Percentiles rank a stretch among this genome's conserved stretches.
Evolutionary conservation across 768 basidiomycete species (phyloP).

Genomic region (Boletus reticulatus): DNA sequence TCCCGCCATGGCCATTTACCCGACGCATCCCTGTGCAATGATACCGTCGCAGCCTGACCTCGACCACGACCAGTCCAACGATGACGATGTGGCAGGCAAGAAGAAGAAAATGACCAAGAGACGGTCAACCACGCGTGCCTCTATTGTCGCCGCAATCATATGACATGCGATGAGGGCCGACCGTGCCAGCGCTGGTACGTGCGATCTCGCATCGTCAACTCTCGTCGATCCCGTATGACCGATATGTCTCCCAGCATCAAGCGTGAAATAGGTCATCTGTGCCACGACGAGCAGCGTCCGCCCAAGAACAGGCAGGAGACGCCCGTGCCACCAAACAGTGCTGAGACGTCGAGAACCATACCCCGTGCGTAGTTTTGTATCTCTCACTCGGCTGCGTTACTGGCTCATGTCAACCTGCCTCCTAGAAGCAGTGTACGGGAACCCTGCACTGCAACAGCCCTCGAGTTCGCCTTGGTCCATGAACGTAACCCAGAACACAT

Average conservation of each 20-base stretch:
- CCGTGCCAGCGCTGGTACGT: constrained; percentile 93
- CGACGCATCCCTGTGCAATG: constrained; percentile 26
- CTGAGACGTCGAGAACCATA: constrained; percentile 34
- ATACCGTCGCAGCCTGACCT: constrained; percentile 22
- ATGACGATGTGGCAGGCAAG: constrained; percentile 31
- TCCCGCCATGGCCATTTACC: constrained; percentile 27
- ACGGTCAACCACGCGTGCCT: constrained; percentile 90
- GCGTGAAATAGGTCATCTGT: constrained; percentile 93
- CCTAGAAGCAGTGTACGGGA: neutral
- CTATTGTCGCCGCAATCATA: constrained; percentile 90
- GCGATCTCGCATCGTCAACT: constrained; percentile 7
- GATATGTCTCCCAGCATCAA: constrained; percentile 64
- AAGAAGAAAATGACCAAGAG: constrained; percentile 56
- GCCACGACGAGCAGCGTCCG: constrained; percentile 79
- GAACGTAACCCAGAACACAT: neutral
- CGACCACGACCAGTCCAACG: constrained; percentile 33
- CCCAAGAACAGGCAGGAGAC: constrained; percentile 46
- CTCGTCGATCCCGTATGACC: constrained; percentile 2
- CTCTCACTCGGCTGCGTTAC: neutral
- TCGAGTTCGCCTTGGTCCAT: neutral
- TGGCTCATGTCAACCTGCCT: too few relatives aligned
- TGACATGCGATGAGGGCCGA: constrained; percentile 86
- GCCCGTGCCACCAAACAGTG: constrained; percentile 22
- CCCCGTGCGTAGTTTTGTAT: constrained; percentile 16
- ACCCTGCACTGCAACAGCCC: neutral